phyloP scores from a whole-genome alignment of 108 stramenopile species.

The Heterococcus sp. region DNA sequence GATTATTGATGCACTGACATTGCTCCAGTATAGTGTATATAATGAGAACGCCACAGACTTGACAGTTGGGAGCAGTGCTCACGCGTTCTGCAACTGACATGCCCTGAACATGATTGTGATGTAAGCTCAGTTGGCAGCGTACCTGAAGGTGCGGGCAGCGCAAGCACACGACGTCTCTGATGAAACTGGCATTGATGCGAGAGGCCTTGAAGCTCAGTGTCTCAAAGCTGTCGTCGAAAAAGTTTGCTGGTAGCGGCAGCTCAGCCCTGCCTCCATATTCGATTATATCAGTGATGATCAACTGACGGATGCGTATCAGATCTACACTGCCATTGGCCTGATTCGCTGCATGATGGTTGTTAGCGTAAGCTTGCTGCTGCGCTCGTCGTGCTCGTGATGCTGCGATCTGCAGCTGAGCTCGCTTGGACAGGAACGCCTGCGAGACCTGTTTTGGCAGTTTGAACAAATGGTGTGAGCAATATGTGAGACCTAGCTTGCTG shows the following conservation, averaged over 20 bases:
- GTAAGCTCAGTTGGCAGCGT: too few relatives aligned
- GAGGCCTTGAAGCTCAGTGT: constrained; percentile 3
- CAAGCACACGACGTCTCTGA: constrained; percentile 18
- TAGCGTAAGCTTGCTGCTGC: neutral
- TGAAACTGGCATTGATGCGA: constrained; percentile 19
- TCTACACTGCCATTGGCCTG: too few relatives aligned
- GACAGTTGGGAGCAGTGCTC: too few relatives aligned
- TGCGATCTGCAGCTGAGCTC: constrained; percentile 1
- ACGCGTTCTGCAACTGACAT: too few relatives aligned
- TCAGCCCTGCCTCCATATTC: constrained; percentile 16
- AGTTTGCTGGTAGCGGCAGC: constrained; percentile 17
- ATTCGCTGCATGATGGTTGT: too few relatives aligned
- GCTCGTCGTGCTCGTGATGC: neutral
- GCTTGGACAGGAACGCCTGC: constrained; percentile 3
- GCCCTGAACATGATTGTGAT: too few relatives aligned
- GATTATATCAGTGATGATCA: constrained; percentile 21
- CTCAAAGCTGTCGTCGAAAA: constrained; percentile 29
- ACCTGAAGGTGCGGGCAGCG: constrained; percentile 34
- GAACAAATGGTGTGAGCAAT: neutral
- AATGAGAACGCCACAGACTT: too few relatives aligned
- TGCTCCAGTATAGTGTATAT: too few relatives aligned
- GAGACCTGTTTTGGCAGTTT: constrained; percentile 18
- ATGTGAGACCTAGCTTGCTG: neutral
- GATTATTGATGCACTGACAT: too few relatives aligned
- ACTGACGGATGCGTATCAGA: too few relatives aligned